phyloP scores from a whole-genome alignment of 176 grass and related monocot species.

The Otatea glauca region DNA sequence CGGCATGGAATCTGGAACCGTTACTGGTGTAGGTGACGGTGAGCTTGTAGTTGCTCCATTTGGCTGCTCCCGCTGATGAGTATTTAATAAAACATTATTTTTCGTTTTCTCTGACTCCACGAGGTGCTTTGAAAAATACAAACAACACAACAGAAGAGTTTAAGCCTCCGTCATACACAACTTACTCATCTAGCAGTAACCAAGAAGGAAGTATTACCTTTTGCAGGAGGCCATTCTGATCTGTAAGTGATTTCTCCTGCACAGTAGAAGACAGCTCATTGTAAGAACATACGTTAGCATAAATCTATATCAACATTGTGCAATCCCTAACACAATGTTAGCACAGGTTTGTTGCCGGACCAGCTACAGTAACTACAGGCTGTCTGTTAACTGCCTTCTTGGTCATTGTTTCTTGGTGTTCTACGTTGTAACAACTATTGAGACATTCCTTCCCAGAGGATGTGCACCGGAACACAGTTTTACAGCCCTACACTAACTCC shows the following conservation, averaged over 20 bases:
- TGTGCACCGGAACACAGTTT: background rate
- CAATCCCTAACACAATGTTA: background rate
- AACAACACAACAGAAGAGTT: constrained; percentile 15
- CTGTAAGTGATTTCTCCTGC: constrained; percentile 71
- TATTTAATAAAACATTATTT: constrained; percentile 31
- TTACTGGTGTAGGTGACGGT: constrained; percentile 18
- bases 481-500: background rate
- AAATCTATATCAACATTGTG: background rate
- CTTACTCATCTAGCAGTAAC: background rate
- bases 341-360: background rate
- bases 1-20: constrained; percentile 38
- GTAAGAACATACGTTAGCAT: constrained; percentile 5
- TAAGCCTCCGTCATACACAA: background rate
- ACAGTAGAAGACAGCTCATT: background rate
- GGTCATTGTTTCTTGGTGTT: background rate
- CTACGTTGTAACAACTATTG: background rate
- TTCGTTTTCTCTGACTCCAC: constrained; percentile 55
- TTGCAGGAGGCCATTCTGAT: constrained; percentile 61
- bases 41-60: constrained; percentile 44
- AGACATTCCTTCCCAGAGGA: background rate
- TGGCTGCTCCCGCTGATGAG: constrained; percentile 28
- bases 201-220: constrained; percentile 43
- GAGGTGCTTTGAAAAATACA: constrained; percentile 47
- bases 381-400: background rate
- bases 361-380: background rate